These are phyloP conservation scores for Aspergillus vadensis DNA, from an alignment of 2,329 filamentous ascomycete species.

Conservation along the genomic window DNA sequence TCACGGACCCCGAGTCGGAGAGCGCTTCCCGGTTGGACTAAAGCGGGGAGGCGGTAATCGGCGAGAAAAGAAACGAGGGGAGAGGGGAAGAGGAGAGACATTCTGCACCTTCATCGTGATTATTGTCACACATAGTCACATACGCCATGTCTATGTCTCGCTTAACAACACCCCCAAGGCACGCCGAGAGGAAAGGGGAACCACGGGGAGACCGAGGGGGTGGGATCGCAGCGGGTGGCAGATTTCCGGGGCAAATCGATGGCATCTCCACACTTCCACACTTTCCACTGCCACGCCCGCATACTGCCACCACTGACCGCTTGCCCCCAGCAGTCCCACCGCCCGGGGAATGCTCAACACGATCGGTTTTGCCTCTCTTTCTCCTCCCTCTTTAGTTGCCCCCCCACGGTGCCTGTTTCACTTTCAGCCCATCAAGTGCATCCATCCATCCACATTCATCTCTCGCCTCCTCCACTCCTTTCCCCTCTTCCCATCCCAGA, in stretches of 20 bases:
- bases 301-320: slow-evolving; percentile 19
- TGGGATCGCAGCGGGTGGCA: neutral
- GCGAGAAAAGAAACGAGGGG: neutral
- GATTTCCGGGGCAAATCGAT: slow-evolving; percentile 1
- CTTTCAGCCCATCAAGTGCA: slow-evolving; percentile 1
- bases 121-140: neutral
- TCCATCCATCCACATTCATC: neutral
- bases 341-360: no score
- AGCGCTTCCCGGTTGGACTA: slow-evolving; percentile 7
- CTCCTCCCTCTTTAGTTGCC: neutral
- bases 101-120: neutral
- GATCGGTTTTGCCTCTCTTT: slow-evolving; percentile 4
- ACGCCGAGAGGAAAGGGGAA: neutral
- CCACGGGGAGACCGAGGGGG: neutral
- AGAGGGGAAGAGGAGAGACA: neutral
- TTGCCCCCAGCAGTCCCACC: neutral
- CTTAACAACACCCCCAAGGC: neutral
- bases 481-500: neutral
- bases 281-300: neutral
- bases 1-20: slow-evolving; percentile 18
- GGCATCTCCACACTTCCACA: neutral
- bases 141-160: neutral
- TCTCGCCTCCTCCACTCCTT: neutral
- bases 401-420: slow-evolving; percentile 10
- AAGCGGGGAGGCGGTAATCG: slow-evolving; percentile 10